These are phyloP conservation scores for Anastatica hierochuntica DNA, from an alignment of 345 rosid species.

Conservation along the genomic window DNA sequence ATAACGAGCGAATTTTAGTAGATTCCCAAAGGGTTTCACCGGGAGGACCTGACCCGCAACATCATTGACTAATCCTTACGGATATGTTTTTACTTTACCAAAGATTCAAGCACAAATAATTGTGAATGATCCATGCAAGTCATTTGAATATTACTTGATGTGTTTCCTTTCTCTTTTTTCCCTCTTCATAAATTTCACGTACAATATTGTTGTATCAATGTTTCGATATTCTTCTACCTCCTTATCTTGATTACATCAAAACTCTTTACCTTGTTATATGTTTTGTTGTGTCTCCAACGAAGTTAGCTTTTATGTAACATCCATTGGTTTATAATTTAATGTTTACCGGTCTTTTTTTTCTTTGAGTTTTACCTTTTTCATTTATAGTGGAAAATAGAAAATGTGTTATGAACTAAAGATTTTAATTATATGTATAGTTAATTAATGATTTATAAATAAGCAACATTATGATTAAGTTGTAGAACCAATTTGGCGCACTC, in stretches of 20 bases:
- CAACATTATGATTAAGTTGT: background rate
- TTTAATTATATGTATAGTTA: background rate
- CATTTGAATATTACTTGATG: slow-evolving; percentile 4
- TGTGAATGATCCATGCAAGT: slow-evolving; percentile 14
- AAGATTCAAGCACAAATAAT: slow-evolving; percentile 9
- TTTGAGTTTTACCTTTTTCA: too few species aligned
- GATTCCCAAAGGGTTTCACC: slow-evolving; percentile 28
- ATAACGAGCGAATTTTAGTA: slow-evolving; percentile 11
- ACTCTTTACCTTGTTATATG: background rate
- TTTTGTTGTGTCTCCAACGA: too few species aligned
- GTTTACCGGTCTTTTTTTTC: too few species aligned
- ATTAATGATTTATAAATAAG: background rate
- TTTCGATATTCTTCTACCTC: slow-evolving; percentile 16
- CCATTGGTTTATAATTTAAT: too few species aligned
- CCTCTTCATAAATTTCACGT: background rate
- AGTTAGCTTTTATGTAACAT: too few species aligned
- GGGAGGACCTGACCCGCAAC: slow-evolving; percentile 31
- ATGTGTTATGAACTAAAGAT: too few species aligned
- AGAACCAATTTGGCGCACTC: background rate
- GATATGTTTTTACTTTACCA: background rate
- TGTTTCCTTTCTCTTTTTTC: background rate
- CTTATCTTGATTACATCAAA: background rate
- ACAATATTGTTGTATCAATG: slow-evolving; percentile 21
- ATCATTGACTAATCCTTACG: slow-evolving; percentile 7
- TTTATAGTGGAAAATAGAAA: too few species aligned